Percentiles rank a stretch among this genome's conserved stretches.
These are phyloP conservation scores for Cenchrus purpureus DNA, from an alignment of 176 grass and related monocot genomes.

Conservation along the genomic window DNA sequence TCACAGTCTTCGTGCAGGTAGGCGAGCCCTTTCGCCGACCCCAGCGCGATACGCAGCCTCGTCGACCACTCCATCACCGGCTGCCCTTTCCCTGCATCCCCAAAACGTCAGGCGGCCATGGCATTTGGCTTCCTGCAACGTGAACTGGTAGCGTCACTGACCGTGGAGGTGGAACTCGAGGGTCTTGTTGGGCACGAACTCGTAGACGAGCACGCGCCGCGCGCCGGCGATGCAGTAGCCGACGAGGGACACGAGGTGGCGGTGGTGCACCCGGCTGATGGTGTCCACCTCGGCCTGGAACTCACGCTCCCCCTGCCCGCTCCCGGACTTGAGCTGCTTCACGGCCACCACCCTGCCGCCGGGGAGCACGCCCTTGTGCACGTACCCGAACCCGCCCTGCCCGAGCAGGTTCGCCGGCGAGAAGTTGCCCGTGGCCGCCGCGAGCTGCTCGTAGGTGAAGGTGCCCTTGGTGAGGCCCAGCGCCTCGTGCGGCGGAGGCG, in stretches of 20 bases:
- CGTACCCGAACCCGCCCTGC: conserved; percentile 82
- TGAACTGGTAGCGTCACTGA: background rate
- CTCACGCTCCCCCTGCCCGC: conserved; percentile 67
- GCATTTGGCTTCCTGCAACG: background rate
- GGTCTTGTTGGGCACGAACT: conserved; percentile 67
- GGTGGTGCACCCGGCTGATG: conserved; percentile 70
- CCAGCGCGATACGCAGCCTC: conserved; percentile 78
- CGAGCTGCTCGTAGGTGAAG: conserved; percentile 71
- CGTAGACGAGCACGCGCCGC: conserved; percentile 55
- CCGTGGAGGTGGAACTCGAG: conserved; percentile 69
- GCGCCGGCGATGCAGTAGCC: conserved; percentile 64
- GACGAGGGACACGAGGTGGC: conserved; percentile 68
- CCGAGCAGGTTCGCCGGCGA: conserved; percentile 66
- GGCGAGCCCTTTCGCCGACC: conserved; percentile 77
- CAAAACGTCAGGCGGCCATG: background rate
- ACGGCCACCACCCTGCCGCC: conserved; percentile 60
- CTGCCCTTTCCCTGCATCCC: conserved; percentile 52
- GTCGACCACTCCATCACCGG: conserved; percentile 71
- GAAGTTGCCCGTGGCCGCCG: conserved; percentile 57
- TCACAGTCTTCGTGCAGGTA: conserved; percentile 97
- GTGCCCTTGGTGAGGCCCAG: conserved; percentile 52
- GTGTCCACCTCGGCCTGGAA: conserved; percentile 73
- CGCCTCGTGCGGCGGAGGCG: conserved; percentile 38
- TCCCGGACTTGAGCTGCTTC: conserved; percentile 62
- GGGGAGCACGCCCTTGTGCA: conserved; percentile 71